Evolutionary conservation across 768 basidiomycete genomes (phyloP), one percentile per base, ranked within the genome.

Genomic region (Kwoniella europaea): DNA sequence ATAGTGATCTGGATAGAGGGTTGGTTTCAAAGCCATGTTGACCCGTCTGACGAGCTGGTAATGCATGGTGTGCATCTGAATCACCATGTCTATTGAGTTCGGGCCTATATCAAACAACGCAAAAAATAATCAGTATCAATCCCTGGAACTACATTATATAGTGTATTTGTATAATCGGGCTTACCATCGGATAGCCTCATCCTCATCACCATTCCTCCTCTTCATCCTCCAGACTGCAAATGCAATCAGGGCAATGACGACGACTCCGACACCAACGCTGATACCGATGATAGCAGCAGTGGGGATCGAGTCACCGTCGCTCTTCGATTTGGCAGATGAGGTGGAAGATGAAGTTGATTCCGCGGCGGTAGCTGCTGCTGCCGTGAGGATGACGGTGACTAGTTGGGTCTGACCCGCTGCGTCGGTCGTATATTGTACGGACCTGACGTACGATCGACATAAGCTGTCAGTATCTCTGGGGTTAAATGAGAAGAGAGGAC

Each of bases 31-130:
- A 75, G 2, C 82, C 82, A 59, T 83, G 81, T 60, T 82, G 72
- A 18, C 82, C 82, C 9, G 82, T 83, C 35, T 75, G 70, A 55
- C 79, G 65, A 6, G 81, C 82, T 4, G 82, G 82, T 6, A 83
- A 67, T 27, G 82, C 79, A 63, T 80, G 76, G 50, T 79, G 75
- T n/a, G 76, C 75, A 44, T 72, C 68, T 0, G 79, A 76, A 58
- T 83, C 81, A 20, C 82, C 82, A 67, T 83, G 82, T 62, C 77
- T 68, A 67, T 83, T 82, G 16, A 83, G 74, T 59, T 83, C 82
- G 24, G 82, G 82, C 81, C 76, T 77, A 59, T 43, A 41, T 24
- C 18, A n/a, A 0, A 20, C 16, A 54, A 18, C 7, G 12, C 7
- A 60, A 4, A 20, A n/a, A n/a, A 42, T 16, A 7, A 53, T 68